phyloP scores from a whole-genome alignment of 106 monocot genomes.

The Agapanthus africanus region DNA sequence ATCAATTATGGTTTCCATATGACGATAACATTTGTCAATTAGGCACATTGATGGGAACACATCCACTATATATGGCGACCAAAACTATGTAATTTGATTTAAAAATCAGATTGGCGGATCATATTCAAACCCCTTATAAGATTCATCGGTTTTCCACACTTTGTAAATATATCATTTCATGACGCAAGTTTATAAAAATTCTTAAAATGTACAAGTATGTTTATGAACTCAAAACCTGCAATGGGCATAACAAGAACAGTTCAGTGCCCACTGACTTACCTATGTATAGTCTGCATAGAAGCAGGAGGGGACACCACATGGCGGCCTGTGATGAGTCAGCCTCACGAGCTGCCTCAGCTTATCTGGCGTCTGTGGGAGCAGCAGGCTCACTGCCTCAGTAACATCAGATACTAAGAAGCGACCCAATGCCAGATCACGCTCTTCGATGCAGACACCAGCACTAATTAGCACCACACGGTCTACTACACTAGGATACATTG shows the following conservation, averaged over 20 bases:
- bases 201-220: background rate
- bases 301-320: constrained; percentile 46
- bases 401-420: constrained; percentile 58
- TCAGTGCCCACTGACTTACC: constrained; percentile 23
- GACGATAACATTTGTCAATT: too few species aligned
- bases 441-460: constrained; percentile 74
- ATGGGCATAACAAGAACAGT: background rate
- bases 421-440: constrained; percentile 51
- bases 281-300: constrained; percentile 65
- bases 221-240: too few species aligned
- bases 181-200: too few species aligned
- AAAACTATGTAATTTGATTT: too few species aligned
- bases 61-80: too few species aligned
- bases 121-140: too few species aligned
- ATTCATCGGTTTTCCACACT: too few species aligned
- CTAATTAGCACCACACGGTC: constrained; percentile 53
- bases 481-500: constrained; percentile 39
- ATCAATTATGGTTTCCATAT: too few species aligned
- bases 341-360: constrained; percentile 48
- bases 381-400: constrained; percentile 37
- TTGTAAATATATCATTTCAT: too few species aligned
- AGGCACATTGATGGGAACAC: too few species aligned
- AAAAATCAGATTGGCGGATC: too few species aligned
- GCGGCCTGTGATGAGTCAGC: constrained; percentile 51
- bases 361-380: constrained; percentile 68